These are phyloP conservation scores for Infundibulicybe gibba DNA, from an alignment of 768 basidiomycete species.

Conservation along the genomic window DNA sequence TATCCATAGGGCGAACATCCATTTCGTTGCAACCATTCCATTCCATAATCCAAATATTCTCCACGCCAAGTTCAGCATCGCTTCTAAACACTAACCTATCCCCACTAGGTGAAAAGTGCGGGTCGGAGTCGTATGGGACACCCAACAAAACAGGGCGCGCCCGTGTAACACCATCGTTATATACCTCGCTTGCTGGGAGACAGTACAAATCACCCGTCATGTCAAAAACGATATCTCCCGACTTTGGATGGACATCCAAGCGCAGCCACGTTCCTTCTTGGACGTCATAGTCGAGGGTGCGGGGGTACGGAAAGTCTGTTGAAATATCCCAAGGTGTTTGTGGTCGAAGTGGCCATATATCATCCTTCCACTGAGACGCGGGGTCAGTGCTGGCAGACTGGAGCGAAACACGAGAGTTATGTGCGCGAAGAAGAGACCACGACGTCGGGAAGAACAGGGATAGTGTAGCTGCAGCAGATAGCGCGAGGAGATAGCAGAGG, in stretches of 20 bases:
- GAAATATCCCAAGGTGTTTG: slow-evolving; percentile 72
- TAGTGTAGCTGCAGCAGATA: slow-evolving; percentile 29
- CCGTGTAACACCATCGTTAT: slow-evolving; percentile 17
- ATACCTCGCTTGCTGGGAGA: slow-evolving; percentile 40
- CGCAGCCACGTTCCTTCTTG: slow-evolving; percentile 75
- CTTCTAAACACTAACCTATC: slow-evolving; percentile 65
- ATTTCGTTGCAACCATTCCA: slow-evolving; percentile 67
- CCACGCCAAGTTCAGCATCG: slow-evolving; percentile 68
- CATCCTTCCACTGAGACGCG: slow-evolving; percentile 39
- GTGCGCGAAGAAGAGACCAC: slow-evolving; percentile 22
- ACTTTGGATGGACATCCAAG: slow-evolving; percentile 66
- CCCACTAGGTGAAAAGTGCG: slow-evolving; percentile 68
- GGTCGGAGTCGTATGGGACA: slow-evolving; percentile 68
- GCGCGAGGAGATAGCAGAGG: slow-evolving; percentile 8
- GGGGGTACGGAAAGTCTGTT: slow-evolving; percentile 67
- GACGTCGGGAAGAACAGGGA: slow-evolving; percentile 29
- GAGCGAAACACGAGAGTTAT: slow-evolving; percentile 14
- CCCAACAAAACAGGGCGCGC: slow-evolving; percentile 63
- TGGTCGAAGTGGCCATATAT: slow-evolving; percentile 61
- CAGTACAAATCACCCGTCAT: slow-evolving; percentile 77
- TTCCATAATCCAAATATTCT: slow-evolving; percentile 69
- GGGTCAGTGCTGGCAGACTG: slow-evolving; percentile 20
- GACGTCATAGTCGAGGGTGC: slow-evolving; percentile 64
- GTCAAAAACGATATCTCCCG: slow-evolving; percentile 72
- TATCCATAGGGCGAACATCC: slow-evolving; percentile 39